Evolutionary conservation across 441 rosid species (phyloP).

Genomic region (Syzygium malaccense): DNA sequence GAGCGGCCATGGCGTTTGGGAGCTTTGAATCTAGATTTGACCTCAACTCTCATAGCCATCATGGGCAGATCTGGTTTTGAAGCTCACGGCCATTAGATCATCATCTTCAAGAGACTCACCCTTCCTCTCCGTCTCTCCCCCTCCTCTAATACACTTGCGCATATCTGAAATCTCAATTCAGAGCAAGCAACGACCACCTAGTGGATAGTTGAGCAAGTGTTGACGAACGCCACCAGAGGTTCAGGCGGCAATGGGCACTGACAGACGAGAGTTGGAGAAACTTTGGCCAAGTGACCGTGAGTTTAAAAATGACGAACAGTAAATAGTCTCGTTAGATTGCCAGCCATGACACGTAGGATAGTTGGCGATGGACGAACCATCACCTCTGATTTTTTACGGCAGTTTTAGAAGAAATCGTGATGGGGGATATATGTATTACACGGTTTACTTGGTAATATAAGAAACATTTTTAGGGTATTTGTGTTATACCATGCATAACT

Average conservation of each 20-base stretch:
- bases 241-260: accelerated
- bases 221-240: accelerated
- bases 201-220: background rate
- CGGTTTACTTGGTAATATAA: background rate
- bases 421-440: accelerated
- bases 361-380: accelerated
- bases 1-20: background rate
- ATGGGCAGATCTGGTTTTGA: background rate
- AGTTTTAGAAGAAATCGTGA: background rate
- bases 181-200: background rate
- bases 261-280: accelerated
- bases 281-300: too few relatives aligned
- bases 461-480: background rate
- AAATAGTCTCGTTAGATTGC: too few relatives aligned
- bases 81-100: background rate
- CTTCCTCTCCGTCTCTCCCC: background rate
- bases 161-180: background rate
- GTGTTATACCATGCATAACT: background rate
- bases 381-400: accelerated
- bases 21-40: background rate
- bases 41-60: accelerated
- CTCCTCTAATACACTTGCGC: background rate
- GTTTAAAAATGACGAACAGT: too few relatives aligned
- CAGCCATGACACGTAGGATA: accelerated
- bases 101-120: background rate